Base-by-base conservation (phyloP, 371 early-diverging fungal genomes). In the Smittium culicis region DNA sequence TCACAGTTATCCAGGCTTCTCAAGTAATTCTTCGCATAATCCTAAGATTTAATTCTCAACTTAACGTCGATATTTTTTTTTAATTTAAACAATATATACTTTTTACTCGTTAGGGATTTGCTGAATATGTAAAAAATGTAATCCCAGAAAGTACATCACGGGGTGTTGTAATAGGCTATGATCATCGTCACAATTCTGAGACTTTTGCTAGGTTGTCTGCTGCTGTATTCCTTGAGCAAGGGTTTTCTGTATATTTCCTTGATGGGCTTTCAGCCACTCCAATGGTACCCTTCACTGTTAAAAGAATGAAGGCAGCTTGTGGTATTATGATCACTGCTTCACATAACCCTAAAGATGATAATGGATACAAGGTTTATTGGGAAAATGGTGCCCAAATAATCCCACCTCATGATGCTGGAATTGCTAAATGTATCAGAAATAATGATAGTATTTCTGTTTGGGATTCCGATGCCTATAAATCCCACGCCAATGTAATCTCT, bases 261-360 rank as follows among this genome's bases (percentile, higher is more conserved):
- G 80, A 80, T 28, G 79, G 80, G 25, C 73, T 88, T 34, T 88
- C 90, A 16, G 91, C 88, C 74, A 96, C 96, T 0, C 97, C 97
- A 11, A 74, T 91, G 75, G 94, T 96, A 70, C 92, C 93, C 20
- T 96, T 88, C 75, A 86, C 89, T 28, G 88, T 96, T 67, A 85
- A 85, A 70, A 77, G 81, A 28, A 72, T 87, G 33, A 74, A 79
- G 14, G 91, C 93, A 1, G 83, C 88, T 24, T 89, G 90, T 69
- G 99, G 99, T 67, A 82, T 98, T 69, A 96, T 98, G 95, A 88
- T 98, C 64, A 97, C 98, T 14, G 99, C 98, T 25, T 91, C 91
- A 59, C 99, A 99, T 73, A 99, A 99, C 74, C 98, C 99, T 33
- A 92, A 92, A 74, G 81, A 88, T 71, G 97, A 99, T 76, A 99